A percentile compares a stretch with the other conserved stretches of the same genome.
phyloP scores from a whole-genome alignment of 352 stramenopile species.

The Phytophthora fragariaefolia region DNA sequence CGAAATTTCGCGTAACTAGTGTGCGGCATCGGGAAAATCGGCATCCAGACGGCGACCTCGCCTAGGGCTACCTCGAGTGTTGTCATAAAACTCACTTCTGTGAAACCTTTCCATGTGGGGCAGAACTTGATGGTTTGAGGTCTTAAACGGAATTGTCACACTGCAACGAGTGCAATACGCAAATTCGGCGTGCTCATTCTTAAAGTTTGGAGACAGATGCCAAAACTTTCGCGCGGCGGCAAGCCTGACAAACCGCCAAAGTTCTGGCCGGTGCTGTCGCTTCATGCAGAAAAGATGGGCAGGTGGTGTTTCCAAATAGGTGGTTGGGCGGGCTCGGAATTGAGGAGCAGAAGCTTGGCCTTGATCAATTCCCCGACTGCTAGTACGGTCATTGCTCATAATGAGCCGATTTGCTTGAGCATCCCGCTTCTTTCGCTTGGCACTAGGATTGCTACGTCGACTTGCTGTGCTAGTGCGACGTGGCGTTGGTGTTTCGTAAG shows the following conservation, averaged over 20 bases:
- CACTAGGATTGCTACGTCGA: neutral
- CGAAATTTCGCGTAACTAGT: neutral
- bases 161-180: slow-evolving; percentile 8
- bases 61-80: neutral
- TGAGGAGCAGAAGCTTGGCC: neutral
- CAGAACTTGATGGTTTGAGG: slow-evolving; percentile 12
- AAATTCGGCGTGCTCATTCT: slow-evolving; percentile 11
- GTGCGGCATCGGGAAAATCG: neutral
- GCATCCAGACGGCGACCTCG: neutral
- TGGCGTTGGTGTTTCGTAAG: neutral
- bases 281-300: neutral
- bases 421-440: neutral
- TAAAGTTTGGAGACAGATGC: slow-evolving; percentile 12
- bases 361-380: neutral
- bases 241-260: slow-evolving; percentile 9
- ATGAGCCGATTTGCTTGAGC: neutral
- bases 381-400: neutral
- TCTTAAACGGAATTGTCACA: slow-evolving; percentile 6
- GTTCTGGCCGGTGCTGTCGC: slow-evolving; percentile 6
- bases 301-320: neutral
- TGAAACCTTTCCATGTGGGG: slow-evolving; percentile 13
- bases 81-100: neutral
- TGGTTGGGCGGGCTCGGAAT: neutral
- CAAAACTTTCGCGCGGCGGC: slow-evolving; percentile 1
- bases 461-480: neutral